phyloP scores from a whole-genome alignment of 1,284 basidiomycete genomes.

The Ganoderma lucidum region DNA sequence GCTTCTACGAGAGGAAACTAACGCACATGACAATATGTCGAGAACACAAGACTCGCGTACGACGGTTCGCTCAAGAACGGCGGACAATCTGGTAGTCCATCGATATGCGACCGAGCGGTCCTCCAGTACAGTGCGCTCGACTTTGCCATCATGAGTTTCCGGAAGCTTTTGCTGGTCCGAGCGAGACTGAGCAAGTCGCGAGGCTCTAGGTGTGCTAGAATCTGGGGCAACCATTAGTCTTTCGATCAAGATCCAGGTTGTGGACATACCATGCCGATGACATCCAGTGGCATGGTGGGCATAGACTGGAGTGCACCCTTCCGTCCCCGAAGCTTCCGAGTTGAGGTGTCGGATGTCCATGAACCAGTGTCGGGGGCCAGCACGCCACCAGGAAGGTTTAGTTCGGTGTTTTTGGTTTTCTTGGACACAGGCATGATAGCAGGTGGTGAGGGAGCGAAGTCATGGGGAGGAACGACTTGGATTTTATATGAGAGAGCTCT shows the following conservation, averaged over 20 bases:
- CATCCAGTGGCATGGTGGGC: conserved; percentile 16
- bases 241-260: too few relatives aligned
- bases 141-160: conserved; percentile 47
- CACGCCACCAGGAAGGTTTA: background rate
- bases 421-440: background rate
- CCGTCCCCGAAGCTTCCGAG: conserved; percentile 2
- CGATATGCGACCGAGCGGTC: conserved; percentile 27
- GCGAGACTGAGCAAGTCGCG: conserved; percentile 54
- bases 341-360: background rate
- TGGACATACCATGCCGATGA: conserved; percentile 8
- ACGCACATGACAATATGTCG: background rate
- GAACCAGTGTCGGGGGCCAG: too few relatives aligned
- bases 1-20: background rate
- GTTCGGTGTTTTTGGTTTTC: background rate
- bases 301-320: conserved; percentile 14
- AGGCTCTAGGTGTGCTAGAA: conserved; percentile 54
- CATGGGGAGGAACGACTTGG: background rate
- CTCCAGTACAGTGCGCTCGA: conserved; percentile 53
- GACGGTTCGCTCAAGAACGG: conserved; percentile 33
- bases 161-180: conserved; percentile 47
- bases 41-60: background rate
- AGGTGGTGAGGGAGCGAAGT: background rate
- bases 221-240: conserved; percentile 41
- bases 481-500: background rate
- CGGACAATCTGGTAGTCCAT: conserved; percentile 40